Conservation (phyloP, 1,139 yeast genomes). For the Pichia sp. region DNA sequence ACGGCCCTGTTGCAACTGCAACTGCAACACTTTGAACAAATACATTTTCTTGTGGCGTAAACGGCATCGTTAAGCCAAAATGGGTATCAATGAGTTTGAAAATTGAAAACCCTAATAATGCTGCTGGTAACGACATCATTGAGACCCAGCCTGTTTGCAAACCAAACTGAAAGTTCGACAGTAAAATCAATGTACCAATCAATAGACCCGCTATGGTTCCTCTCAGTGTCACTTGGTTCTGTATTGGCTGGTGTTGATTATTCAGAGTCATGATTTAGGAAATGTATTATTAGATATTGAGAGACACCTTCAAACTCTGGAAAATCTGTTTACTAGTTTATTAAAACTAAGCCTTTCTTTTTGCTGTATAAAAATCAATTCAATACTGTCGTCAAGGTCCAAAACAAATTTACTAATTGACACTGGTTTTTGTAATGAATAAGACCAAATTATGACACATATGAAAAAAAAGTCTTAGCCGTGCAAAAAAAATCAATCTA, state of each 20-base stretch:
- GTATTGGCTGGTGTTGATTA: not conserved
- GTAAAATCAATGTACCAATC: slow-evolving; percentile 73
- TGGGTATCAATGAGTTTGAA: slow-evolving; percentile 47
- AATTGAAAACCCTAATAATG: slow-evolving; percentile 75
- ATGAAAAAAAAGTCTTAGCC: too few species aligned
- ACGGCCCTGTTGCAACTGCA: slow-evolving; percentile 95
- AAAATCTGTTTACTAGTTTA: too few species aligned
- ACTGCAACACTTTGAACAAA: slow-evolving; percentile 89
- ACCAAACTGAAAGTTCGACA: slow-evolving; percentile 93
- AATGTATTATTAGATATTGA: too few species aligned
- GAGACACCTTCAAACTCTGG: too few species aligned
- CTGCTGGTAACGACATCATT: slow-evolving; percentile 98
- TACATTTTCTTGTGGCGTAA: slow-evolving; percentile 90
- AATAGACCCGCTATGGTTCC: slow-evolving; percentile 65
- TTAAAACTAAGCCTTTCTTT: too few species aligned
- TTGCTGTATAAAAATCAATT: too few species aligned
- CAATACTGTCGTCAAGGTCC: too few species aligned
- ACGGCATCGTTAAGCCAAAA: slow-evolving; percentile 33
- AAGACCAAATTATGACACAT: too few species aligned
- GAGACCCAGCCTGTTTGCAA: slow-evolving; percentile 98
- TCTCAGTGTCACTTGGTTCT: slow-evolving; percentile 55
- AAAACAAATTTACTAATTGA: too few species aligned
- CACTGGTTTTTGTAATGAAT: too few species aligned
- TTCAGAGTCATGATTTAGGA: too few species aligned
- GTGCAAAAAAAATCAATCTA: too few species aligned